phyloP scores from a whole-genome alignment of 495 filamentous ascomycete species.

The Penicillium desertorum region DNA sequence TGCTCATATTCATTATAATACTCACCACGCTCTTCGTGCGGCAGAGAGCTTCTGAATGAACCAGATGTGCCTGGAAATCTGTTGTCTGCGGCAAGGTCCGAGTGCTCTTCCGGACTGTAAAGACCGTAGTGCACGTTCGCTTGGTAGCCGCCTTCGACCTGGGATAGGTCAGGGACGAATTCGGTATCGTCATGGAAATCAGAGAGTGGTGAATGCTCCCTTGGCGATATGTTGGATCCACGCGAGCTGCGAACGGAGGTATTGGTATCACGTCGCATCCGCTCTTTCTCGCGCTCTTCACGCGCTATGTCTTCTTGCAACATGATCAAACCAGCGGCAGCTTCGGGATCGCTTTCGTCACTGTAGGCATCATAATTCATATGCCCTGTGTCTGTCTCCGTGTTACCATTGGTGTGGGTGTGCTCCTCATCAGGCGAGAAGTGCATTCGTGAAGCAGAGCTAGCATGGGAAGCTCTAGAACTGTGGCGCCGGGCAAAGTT shows the following conservation, averaged over 20 bases:
- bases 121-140: slow-evolving; percentile 68
- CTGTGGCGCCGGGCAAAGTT: slow-evolving; percentile 29
- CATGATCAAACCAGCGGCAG: slow-evolving; percentile 78
- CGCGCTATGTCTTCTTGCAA: slow-evolving; percentile 71
- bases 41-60: slow-evolving; percentile 41
- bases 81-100: slow-evolving; percentile 17
- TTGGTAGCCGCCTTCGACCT: slow-evolving; percentile 73
- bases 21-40: slow-evolving; percentile 32
- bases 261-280: slow-evolving; percentile 55
- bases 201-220: slow-evolving; percentile 18
- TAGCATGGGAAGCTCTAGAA: slow-evolving; percentile 25
- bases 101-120: slow-evolving; percentile 24
- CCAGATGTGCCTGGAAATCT: slow-evolving; percentile 23
- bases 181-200: slow-evolving; percentile 58
- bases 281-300: slow-evolving; percentile 40
- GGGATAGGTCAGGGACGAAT: slow-evolving; percentile 65
- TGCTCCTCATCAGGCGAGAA: slow-evolving; percentile 46
- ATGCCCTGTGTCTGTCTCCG: slow-evolving; percentile 44
- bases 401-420: slow-evolving; percentile 52
- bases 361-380: slow-evolving; percentile 56
- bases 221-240: slow-evolving; percentile 25
- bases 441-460: slow-evolving; percentile 23
- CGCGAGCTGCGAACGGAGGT: slow-evolving; percentile 39
- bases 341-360: slow-evolving; percentile 88
- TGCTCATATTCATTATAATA: slow-evolving; percentile 47